Evolutionary conservation across 2,329 filamentous ascomycete genomes (phyloP), one percentile per base, ranked within the genome.

Genomic region (Biscogniauxia sp.): DNA sequence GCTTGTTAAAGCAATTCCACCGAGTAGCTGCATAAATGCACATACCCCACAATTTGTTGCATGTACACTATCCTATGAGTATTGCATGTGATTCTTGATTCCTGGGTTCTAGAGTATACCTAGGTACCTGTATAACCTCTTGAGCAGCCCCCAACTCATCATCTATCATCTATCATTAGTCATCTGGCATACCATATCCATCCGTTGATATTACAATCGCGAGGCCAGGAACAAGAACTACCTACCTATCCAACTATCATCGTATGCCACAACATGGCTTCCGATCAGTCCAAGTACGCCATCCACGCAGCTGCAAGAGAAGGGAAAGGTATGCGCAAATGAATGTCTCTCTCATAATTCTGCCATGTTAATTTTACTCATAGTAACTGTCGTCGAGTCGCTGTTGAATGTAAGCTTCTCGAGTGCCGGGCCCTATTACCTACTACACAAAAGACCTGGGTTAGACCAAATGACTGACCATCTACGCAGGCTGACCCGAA

Each of bases 251-350:
- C 25, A 32, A 32, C 9, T 17, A 37, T n/a, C n/a, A 6, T 17
- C 37, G 15, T 45, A 45, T 45, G 7, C 37, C 17, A 17, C 52
- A 28, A 50, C 8, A 75, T 75, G 72, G 72, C 75, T 56, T 72
- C 76, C 4, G 74, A 80, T 20, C 68, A 76, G 52, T 80, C 87
- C 56, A 92, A 89, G 69, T 97, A 88, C 69, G 90, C 92, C 26
- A 88, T 97, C 51, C 94, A 98, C 73, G 91, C 91, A 66, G 94
- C 94, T 51, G 89, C 90, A 63, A 85, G 93, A 59, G 92, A 96
- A 75, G 93, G 93, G 51, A 90, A 87, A 80, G 83, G 93, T 96
- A 82, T 73, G 82, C 37, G 15, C 52, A 6, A 13, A 51, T 32
- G 17, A 37, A 23, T 45, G 13, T 19, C 1, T 20, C 20, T 15